Conservation (phyloP, 1,284 basidiomycete species). For the Tylopilus orsonianus region DNA sequence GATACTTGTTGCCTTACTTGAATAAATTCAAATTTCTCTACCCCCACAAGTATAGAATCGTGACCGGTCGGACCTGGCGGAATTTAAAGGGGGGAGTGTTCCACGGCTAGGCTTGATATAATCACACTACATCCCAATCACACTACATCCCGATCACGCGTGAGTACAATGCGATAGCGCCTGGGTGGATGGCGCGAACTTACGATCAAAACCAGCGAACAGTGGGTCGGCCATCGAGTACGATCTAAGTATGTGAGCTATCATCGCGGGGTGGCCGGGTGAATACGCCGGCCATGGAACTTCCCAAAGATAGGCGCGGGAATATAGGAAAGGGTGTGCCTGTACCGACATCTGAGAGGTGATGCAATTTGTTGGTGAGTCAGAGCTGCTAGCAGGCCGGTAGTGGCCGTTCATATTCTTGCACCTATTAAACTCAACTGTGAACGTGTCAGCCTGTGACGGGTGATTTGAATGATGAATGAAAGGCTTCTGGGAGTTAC, state of each 20-base stretch:
- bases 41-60: neutral
- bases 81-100: neutral
- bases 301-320: slow-evolving; percentile 10
- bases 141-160: slow-evolving; percentile 11
- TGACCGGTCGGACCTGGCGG: slow-evolving; percentile 1
- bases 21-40: neutral
- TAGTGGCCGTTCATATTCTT: slow-evolving; percentile 13
- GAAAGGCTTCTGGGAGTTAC: slow-evolving; percentile 19
- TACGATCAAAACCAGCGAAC: slow-evolving; percentile 24
- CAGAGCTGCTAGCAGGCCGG: slow-evolving; percentile 3
- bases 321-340: neutral
- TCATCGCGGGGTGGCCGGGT: slow-evolving; percentile 5
- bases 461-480: slow-evolving; percentile 8
- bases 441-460: slow-evolving; percentile 13
- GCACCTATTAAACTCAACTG: slow-evolving; percentile 18
- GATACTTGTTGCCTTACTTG: neutral
- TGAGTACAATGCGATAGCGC: neutral
- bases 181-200: slow-evolving; percentile 2
- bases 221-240: slow-evolving; percentile 17
- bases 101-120: slow-evolving; percentile 12
- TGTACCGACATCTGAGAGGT: slow-evolving; percentile 1
- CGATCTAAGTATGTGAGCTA: slow-evolving; percentile 12
- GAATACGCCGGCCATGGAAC: slow-evolving; percentile 5
- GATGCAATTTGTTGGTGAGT: slow-evolving; percentile 6
- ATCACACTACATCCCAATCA: slow-evolving; percentile 19